Evolutionary conservation across 495 filamentous ascomycete species (phyloP).

Genomic region (Penicillium tannophilum): DNA sequence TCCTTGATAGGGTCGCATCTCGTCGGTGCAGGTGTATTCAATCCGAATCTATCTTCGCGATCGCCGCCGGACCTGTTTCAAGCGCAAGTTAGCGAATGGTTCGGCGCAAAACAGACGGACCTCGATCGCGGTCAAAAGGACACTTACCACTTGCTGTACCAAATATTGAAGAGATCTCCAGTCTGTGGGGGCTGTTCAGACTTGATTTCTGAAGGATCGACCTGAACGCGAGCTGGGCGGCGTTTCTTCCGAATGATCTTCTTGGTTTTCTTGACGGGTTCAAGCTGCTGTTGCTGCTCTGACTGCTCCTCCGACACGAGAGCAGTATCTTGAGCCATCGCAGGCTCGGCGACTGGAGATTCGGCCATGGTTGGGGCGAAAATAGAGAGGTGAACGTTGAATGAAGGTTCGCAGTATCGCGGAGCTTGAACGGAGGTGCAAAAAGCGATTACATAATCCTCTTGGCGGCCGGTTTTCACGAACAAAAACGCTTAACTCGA

Average conservation of each 20-base stretch:
- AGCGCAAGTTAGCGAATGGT: slow-evolving; percentile 1
- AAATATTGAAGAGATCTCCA: slow-evolving; percentile 91
- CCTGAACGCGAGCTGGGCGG: slow-evolving; percentile 64
- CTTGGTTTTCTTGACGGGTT: slow-evolving; percentile 49
- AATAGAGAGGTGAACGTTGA: slow-evolving; percentile 1
- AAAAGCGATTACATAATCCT: background rate
- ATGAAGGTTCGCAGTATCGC: slow-evolving; percentile 9
- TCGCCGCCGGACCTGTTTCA: slow-evolving; percentile 62
- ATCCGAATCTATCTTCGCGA: slow-evolving; percentile 80
- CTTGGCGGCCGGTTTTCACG: slow-evolving; percentile 24
- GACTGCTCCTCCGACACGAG: slow-evolving; percentile 25
- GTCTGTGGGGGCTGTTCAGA: slow-evolving; percentile 85
- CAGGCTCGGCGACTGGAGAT: slow-evolving; percentile 20
- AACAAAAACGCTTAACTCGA: slow-evolving; percentile 4
- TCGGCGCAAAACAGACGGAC: background rate
- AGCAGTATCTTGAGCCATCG: slow-evolving; percentile 24
- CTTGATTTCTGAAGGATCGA: slow-evolving; percentile 80
- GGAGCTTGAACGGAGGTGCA: slow-evolving; percentile 2
- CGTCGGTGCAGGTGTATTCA: slow-evolving; percentile 69
- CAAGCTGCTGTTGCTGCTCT: slow-evolving; percentile 22
- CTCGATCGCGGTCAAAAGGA: background rate
- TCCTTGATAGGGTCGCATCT: slow-evolving; percentile 84
- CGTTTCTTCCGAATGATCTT: slow-evolving; percentile 55
- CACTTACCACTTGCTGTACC: slow-evolving; percentile 89
- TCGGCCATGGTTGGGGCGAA: slow-evolving; percentile 36